phyloP scores from a whole-genome alignment of 2,329 filamentous ascomycete genomes.

The Helminthosporium solani region DNA sequence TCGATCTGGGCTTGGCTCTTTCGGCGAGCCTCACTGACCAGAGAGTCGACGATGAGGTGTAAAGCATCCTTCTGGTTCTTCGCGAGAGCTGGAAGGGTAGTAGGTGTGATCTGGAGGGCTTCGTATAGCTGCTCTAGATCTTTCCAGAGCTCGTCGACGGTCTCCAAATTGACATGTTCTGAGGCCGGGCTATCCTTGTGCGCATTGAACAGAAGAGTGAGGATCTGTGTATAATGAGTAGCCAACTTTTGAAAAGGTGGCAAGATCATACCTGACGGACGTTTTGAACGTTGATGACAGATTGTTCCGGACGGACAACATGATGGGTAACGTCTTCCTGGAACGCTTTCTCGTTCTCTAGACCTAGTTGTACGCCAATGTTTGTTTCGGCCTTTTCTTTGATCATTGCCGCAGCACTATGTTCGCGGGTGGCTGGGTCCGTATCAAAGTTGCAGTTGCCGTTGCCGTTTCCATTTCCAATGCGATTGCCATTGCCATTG shows the following conservation, averaged over 20 bases:
- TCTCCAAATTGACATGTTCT: conserved; percentile 7
- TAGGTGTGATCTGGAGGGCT: conserved; percentile 18
- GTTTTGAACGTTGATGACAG: conserved; percentile 21
- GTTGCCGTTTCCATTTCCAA: no score
- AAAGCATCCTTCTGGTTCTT: conserved; percentile 33
- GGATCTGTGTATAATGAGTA: conserved; percentile 7
- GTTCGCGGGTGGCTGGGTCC: no score
- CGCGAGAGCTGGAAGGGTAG: conserved; percentile 24
- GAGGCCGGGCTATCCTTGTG: conserved; percentile 12
- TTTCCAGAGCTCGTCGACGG: conserved; percentile 23
- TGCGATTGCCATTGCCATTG: no score
- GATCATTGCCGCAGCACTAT: no score
- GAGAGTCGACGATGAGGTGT: conserved; percentile 23
- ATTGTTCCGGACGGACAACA: conserved; percentile 14
- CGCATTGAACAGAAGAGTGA: conserved; percentile 24
- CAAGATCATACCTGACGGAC: conserved; percentile 13
- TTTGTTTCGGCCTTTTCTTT: no score
- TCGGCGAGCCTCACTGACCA: conserved; percentile 25
- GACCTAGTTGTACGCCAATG: conserved; percentile 25
- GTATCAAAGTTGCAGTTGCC: no score
- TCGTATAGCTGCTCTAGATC: conserved; percentile 30
- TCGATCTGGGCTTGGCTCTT: conserved; percentile 27
- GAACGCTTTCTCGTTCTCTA: conserved; percentile 19
- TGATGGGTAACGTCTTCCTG: conserved; percentile 26
- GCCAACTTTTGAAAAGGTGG: not conserved